These are phyloP conservation scores for Bothriochloa decipiens DNA, from an alignment of 176 grass and related monocot genomes.

Conservation along the genomic window DNA sequence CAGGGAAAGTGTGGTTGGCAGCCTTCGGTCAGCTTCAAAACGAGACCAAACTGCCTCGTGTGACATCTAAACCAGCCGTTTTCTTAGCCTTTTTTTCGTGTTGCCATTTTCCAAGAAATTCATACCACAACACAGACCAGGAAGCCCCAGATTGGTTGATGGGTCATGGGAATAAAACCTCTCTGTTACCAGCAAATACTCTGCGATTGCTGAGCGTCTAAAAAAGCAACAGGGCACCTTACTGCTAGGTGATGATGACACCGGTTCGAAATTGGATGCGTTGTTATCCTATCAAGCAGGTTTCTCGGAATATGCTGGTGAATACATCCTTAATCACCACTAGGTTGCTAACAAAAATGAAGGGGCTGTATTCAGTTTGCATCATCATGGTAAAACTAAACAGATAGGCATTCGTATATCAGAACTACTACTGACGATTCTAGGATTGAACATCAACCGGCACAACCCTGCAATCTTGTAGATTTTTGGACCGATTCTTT, in stretches of 20 bases:
- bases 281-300: conserved; percentile 14
- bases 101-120: conserved; percentile 35
- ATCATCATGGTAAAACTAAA: conserved; percentile 12
- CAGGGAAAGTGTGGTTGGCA: conserved; percentile 48
- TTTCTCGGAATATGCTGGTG: conserved; percentile 34
- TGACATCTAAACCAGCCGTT: conserved; percentile 26
- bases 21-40: conserved; percentile 50
- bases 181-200: conserved; percentile 20
- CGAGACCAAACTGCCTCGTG: conserved; percentile 37
- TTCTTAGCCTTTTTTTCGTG: not conserved
- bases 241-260: conserved; percentile 12
- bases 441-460: not conserved
- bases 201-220: not conserved
- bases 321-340: conserved; percentile 24
- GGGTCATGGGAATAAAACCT: conserved; percentile 30
- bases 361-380: not conserved
- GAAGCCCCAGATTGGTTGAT: conserved; percentile 26
- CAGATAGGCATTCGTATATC: not conserved
- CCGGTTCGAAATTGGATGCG: conserved; percentile 2
- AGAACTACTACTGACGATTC: not conserved
- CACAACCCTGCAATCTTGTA: not conserved
- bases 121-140: not conserved
- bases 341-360: not conserved
- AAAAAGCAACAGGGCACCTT: conserved; percentile 29
- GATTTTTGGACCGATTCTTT: not conserved